Evolutionary conservation across 2,329 filamentous ascomycete species (phyloP).

Genomic region (Exutisphaerella laricina): DNA sequence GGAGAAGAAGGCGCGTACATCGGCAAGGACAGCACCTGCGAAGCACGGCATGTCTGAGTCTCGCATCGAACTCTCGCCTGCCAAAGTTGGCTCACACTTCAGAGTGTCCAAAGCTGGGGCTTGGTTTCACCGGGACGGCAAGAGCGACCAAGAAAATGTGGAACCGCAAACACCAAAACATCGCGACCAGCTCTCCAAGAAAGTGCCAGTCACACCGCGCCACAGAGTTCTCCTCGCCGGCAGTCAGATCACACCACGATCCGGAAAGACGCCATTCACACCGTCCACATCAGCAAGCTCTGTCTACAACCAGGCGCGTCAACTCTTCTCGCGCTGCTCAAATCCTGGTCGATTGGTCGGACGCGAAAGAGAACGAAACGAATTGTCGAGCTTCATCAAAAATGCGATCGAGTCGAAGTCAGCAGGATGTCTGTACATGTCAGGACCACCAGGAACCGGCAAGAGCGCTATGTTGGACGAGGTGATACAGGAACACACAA

Average conservation of each 20-base stretch:
- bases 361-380: slow-evolving; percentile 61
- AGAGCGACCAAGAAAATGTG: slow-evolving; percentile 26
- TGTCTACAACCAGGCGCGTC: slow-evolving; percentile 79
- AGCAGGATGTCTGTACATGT: slow-evolving; percentile 86
- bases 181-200: slow-evolving; percentile 67
- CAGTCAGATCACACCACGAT: slow-evolving; percentile 69
- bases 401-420: slow-evolving; percentile 55
- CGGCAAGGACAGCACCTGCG: slow-evolving; percentile 37
- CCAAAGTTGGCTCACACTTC: slow-evolving; percentile 44
- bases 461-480: slow-evolving; percentile 92
- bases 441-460: slow-evolving; percentile 89
- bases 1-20: slow-evolving; percentile 32
- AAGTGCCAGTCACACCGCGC: slow-evolving; percentile 69
- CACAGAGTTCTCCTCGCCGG: slow-evolving; percentile 75
- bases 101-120: slow-evolving; percentile 37
- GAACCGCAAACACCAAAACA: slow-evolving; percentile 69
- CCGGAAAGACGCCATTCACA: slow-evolving; percentile 68
- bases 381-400: slow-evolving; percentile 64
- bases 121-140: slow-evolving; percentile 36
- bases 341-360: slow-evolving; percentile 71
- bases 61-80: slow-evolving; percentile 40
- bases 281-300: slow-evolving; percentile 62
- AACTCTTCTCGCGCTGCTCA: slow-evolving; percentile 76
- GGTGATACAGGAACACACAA: slow-evolving; percentile 58
- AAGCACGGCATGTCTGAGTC: slow-evolving; percentile 45